Evolutionary conservation across 306 rosid genomes (phyloP).

Genomic region (Dalbergia cochinchinensis): DNA sequence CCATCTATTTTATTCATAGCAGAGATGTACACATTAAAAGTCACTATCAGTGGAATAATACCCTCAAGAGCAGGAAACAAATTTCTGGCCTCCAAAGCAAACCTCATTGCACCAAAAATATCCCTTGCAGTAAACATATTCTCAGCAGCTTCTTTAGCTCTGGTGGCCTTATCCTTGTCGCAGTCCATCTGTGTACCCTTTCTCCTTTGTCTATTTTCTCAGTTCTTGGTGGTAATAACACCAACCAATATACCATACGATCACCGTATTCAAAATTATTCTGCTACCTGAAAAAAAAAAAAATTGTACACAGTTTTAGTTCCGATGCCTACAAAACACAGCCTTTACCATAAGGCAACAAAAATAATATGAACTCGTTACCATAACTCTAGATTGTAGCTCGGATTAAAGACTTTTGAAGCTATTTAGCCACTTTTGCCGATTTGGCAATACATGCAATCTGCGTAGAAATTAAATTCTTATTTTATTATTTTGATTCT

Average conservation of each 20-base stretch:
- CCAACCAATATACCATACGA: not conserved
- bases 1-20: constrained; percentile 75
- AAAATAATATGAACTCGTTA: no score
- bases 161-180: constrained; percentile 85
- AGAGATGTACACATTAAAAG: constrained; percentile 71
- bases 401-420: no score
- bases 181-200: constrained; percentile 73
- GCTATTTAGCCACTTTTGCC: no score
- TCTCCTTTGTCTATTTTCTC: constrained; percentile 28
- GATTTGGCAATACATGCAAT: no score
- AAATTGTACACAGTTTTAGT: not conserved
- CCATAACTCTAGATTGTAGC: no score
- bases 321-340: not conserved
- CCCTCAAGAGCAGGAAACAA: constrained; percentile 86
- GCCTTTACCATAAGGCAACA: no score
- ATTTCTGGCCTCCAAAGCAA: constrained; percentile 81
- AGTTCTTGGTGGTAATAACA: constrained; percentile 25
- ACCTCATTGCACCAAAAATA: constrained; percentile 70
- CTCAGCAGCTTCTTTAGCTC: constrained; percentile 87
- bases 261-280: constrained; percentile 38
- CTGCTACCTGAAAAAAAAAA: constrained; percentile 23
- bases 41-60: constrained; percentile 75
- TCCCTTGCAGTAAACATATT: constrained; percentile 77
- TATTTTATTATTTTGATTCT: no score
- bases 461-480: no score